A percentile compares a stretch with the other conserved stretches of the same genome.
Evolutionary conservation across 192 early-diverging fungal genomes (phyloP).

Genomic region (Coemansia brasiliensis): DNA sequence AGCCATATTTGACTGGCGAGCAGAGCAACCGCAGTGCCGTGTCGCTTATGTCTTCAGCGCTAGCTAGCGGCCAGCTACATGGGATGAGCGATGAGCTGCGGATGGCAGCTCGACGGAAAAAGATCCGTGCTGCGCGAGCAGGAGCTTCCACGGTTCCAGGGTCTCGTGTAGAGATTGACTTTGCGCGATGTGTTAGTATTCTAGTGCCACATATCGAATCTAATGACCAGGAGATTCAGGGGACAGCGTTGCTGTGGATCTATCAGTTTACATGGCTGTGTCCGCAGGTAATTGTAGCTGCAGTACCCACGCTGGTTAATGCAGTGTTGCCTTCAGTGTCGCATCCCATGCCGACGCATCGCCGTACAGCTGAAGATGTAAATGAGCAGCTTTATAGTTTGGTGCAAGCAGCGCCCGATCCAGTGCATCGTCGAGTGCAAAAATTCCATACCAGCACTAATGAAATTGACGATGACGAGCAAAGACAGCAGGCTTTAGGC

Average conservation of each 20-base stretch:
- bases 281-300: constrained; percentile 79
- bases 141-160: constrained; percentile 22
- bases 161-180: constrained; percentile 60
- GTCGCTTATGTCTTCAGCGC: constrained; percentile 37
- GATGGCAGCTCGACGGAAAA: constrained; percentile 44
- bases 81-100: constrained; percentile 33
- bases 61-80: constrained; percentile 13
- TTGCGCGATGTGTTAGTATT: constrained; percentile 81
- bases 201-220: constrained; percentile 75
- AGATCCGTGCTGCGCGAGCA: constrained; percentile 32
- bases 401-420: constrained; percentile 62
- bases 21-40: constrained; percentile 16
- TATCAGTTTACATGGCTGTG: constrained; percentile 84
- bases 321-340: constrained; percentile 86
- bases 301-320: constrained; percentile 76
- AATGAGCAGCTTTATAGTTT: constrained; percentile 77
- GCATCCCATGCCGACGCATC: constrained; percentile 68
- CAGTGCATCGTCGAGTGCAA: constrained; percentile 2
- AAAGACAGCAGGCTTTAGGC: not conserved
- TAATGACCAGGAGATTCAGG: constrained; percentile 86
- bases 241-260: constrained; percentile 88
- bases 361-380: constrained; percentile 76
- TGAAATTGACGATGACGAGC: not conserved
- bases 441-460: too few relatives aligned
- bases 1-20: not conserved